Evolutionary conservation across 148 eudicot genomes (phyloP).

Genomic region (Vaccinium myrtillus): DNA sequence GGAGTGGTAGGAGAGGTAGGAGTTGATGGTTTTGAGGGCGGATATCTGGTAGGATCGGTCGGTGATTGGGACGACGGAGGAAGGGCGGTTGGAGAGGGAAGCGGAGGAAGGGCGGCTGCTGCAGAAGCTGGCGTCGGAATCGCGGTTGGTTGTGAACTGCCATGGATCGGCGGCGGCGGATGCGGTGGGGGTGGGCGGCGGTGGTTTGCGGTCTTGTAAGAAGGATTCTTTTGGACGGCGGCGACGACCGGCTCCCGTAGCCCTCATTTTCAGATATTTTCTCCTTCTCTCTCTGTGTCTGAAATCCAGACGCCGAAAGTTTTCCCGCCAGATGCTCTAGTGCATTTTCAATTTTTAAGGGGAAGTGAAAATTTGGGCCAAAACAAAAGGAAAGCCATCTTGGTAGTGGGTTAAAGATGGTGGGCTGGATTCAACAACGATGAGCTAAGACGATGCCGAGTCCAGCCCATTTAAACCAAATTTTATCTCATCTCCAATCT

Average conservation of each 20-base stretch:
- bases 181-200: constrained; percentile 31
- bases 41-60: constrained; percentile 49
- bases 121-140: constrained; percentile 79
- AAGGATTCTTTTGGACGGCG: constrained; percentile 22
- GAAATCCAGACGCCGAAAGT: no score
- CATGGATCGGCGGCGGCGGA: constrained; percentile 23
- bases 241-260: constrained; percentile 34
- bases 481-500: no score
- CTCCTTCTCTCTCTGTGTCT: neutral
- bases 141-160: constrained; percentile 31
- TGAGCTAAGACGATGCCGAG: no score
- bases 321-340: constrained; percentile 11
- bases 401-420: no score
- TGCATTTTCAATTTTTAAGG: no score
- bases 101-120: constrained; percentile 68
- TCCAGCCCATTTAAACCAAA: no score
- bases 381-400: no score
- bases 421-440: no score
- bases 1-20: constrained; percentile 56
- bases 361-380: no score
- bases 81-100: constrained; percentile 26
- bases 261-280: constrained; percentile 25
- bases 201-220: constrained; percentile 28
- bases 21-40: constrained; percentile 60
- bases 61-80: constrained; percentile 15